Percentiles rank a stretch among this genome's conserved stretches.
phyloP scores from a whole-genome alignment of 177 flowering plant species.

The Vitis hybrid region DNA sequence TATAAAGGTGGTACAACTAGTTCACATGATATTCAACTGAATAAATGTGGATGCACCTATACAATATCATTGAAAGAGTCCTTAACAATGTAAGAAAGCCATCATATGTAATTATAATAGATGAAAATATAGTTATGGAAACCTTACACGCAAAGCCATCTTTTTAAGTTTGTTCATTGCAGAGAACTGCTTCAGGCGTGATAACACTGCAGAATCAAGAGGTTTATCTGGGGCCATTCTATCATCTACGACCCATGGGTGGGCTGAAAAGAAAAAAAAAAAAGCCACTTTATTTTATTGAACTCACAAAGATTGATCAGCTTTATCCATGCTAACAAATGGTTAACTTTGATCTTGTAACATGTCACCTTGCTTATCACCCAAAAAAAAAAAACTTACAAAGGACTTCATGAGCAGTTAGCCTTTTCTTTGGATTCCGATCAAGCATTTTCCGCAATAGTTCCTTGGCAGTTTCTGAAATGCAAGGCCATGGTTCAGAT shows the following conservation, averaged over 20 bases:
- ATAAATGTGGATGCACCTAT: too few relatives aligned
- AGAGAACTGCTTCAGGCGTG: constrained; percentile 35
- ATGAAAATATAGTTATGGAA: too few relatives aligned
- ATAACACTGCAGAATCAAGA: constrained; percentile 30
- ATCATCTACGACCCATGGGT: constrained; percentile 34
- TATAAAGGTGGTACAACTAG: too few relatives aligned
- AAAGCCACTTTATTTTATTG: too few relatives aligned
- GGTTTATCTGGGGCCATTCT: constrained; percentile 32
- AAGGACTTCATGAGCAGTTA: constrained; percentile 33
- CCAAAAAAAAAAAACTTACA: constrained; percentile 22
- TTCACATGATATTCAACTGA: too few relatives aligned
- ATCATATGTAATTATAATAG: too few relatives aligned
- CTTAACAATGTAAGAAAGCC: too few relatives aligned
- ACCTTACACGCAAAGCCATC: constrained; percentile 33
- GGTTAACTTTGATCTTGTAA: too few relatives aligned
- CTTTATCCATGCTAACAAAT: too few relatives aligned
- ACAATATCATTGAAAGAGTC: too few relatives aligned
- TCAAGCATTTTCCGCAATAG: constrained; percentile 31
- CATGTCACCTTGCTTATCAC: too few relatives aligned
- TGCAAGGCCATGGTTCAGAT: constrained; percentile 34
- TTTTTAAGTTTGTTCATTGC: constrained; percentile 36
- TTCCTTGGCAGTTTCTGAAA: constrained; percentile 35
- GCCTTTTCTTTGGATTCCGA: constrained; percentile 23
- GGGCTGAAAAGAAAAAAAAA: constrained; percentile 18
- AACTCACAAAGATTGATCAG: too few relatives aligned